phyloP scores from a whole-genome alignment of 2,329 filamentous ascomycete species.

The Cyphellophora attinorum region DNA sequence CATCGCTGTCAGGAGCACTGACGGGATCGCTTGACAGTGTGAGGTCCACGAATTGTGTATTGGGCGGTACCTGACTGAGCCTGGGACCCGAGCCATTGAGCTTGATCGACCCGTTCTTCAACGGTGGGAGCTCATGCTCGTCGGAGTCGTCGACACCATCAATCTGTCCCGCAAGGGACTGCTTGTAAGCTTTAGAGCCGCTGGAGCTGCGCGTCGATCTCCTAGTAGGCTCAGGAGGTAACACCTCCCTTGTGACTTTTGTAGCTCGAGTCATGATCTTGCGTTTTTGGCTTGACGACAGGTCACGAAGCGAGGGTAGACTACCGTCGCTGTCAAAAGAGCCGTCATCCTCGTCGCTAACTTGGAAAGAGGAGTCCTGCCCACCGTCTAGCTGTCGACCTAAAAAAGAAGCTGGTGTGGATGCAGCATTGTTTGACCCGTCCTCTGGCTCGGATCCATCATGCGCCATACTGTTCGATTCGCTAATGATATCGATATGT shows the following conservation, averaged over 20 bases:
- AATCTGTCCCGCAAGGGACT: not conserved
- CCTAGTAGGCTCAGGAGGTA: too few species aligned
- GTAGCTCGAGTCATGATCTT: not conserved
- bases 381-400: not conserved
- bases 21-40: slow-evolving; percentile 26
- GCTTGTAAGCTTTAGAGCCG: not conserved
- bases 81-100: not conserved
- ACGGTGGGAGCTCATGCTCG: slow-evolving; percentile 6
- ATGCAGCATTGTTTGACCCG: too few species aligned
- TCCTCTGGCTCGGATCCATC: not conserved
- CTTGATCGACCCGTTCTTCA: slow-evolving; percentile 14
- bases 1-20: slow-evolving; percentile 6
- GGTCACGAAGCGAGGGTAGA: slow-evolving; percentile 12
- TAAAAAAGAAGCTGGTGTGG: too few species aligned
- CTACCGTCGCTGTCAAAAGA: slow-evolving; percentile 11
- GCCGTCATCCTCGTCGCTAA: slow-evolving; percentile 5
- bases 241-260: too few species aligned
- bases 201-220: not conserved
- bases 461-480: not conserved
- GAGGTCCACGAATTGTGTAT: slow-evolving; percentile 25
- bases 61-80: slow-evolving; percentile 15
- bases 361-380: not conserved
- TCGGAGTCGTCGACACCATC: not conserved
- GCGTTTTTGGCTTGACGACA: slow-evolving; percentile 11
- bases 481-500: not conserved